phyloP scores from a whole-genome alignment of 2,329 filamentous ascomycete species.

The Nothophaeocryptopus gaeumannii region DNA sequence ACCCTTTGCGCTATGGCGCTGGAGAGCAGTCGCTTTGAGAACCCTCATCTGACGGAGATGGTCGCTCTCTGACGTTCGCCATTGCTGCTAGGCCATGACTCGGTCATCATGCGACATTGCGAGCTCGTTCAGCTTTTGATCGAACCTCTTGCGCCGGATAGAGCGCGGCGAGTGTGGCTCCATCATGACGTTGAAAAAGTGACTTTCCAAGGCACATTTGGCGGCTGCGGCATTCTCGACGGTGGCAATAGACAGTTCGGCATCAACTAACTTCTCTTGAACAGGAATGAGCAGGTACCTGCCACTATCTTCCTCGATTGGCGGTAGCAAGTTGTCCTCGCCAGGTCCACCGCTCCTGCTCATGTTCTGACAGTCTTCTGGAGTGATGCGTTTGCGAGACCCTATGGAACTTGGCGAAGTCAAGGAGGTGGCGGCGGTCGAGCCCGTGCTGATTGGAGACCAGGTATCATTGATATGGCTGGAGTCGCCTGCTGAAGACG shows the following conservation, averaged over 20 bases:
- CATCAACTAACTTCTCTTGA: conserved; percentile 27
- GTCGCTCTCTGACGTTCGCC: conserved; percentile 65
- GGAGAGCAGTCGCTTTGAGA: conserved; percentile 61
- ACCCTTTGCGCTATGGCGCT: conserved; percentile 47
- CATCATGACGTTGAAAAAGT: conserved; percentile 69
- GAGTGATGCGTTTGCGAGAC: conserved; percentile 26
- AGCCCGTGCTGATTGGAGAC: conserved; percentile 33
- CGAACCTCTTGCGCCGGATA: conserved; percentile 60
- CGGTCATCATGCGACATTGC: conserved; percentile 56
- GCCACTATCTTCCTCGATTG: conserved; percentile 34
- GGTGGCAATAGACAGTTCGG: conserved; percentile 52
- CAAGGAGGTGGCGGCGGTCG: conserved; percentile 36
- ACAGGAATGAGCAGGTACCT: conserved; percentile 31
- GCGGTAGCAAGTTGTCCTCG: conserved; percentile 30
- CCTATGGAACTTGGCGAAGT: conserved; percentile 23
- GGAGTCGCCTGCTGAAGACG: conserved; percentile 17
- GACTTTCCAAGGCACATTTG: conserved; percentile 81
- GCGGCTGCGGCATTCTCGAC: conserved; percentile 76
- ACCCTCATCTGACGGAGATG: conserved; percentile 71
- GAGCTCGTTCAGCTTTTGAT: conserved; percentile 59
- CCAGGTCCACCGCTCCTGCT: conserved; percentile 22
- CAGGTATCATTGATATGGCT: conserved; percentile 17
- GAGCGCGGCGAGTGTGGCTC: conserved; percentile 56
- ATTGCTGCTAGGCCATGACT: conserved; percentile 56
- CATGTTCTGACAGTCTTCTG: conserved; percentile 27